phyloP scores from a whole-genome alignment of 2,329 filamentous ascomycete genomes.

The Pseudogymnoascus sp. region DNA sequence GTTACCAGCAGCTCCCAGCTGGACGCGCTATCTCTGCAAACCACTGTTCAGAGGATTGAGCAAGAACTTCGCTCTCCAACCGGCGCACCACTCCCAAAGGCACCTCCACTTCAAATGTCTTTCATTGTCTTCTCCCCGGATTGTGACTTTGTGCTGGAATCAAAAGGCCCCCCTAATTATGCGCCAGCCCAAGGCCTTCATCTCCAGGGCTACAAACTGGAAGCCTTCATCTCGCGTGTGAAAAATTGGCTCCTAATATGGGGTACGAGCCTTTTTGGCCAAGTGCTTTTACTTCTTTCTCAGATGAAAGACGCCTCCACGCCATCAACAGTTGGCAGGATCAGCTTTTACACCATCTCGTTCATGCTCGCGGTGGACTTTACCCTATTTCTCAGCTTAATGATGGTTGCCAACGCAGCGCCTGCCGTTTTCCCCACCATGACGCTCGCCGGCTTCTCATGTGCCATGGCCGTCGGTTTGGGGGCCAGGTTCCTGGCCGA shows the following conservation, averaged over 20 bases:
- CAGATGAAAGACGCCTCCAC: constrained; percentile 60
- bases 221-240: constrained; percentile 47
- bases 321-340: constrained; percentile 56
- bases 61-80: constrained; percentile 52
- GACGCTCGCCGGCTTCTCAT: constrained; percentile 42
- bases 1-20: not conserved
- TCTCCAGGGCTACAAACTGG: constrained; percentile 51
- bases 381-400: constrained; percentile 42
- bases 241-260: constrained; percentile 52
- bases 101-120: constrained; percentile 53
- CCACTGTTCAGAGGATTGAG: constrained; percentile 47
- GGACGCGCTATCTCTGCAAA: constrained; percentile 14
- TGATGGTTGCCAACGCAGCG: constrained; percentile 46
- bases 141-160: constrained; percentile 57
- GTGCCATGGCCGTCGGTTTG: constrained; percentile 49
- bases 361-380: constrained; percentile 57
- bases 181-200: constrained; percentile 44
- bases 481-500: constrained; percentile 50
- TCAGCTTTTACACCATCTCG: constrained; percentile 54
- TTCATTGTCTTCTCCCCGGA: constrained; percentile 59
- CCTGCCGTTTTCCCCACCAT: constrained; percentile 49
- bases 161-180: constrained; percentile 52
- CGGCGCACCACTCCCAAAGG: constrained; percentile 45
- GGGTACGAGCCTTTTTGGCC: constrained; percentile 48
- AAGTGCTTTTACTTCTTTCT: constrained; percentile 51